Conservation (phyloP, 805 yeast genomes). For the Naumovozyma baii region DNA sequence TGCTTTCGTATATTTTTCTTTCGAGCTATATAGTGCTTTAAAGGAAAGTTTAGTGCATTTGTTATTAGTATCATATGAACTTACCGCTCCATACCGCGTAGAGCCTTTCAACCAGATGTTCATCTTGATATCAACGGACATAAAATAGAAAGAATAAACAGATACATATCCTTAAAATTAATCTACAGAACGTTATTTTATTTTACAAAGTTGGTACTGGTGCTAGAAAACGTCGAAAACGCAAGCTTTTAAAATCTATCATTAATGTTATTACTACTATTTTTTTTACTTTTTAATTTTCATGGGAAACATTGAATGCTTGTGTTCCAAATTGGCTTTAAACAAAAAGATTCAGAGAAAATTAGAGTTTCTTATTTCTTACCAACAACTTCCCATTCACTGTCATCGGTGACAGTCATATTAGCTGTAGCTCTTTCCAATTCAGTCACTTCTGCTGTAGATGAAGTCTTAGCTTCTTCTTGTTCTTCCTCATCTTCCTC, state of each 20-base stretch:
- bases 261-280: not conserved
- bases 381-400: constrained; percentile 41
- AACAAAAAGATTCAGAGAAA: not conserved
- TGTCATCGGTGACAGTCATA: constrained; percentile 32
- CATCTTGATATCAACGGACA: too few relatives aligned
- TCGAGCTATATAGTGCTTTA: too few relatives aligned
- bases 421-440: constrained; percentile 33
- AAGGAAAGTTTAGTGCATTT: too few relatives aligned
- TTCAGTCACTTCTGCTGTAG: constrained; percentile 16
- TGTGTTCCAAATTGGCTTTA: not conserved
- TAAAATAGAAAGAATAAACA: not conserved
- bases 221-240: not conserved
- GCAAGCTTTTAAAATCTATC: not conserved
- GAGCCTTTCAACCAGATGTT: too few relatives aligned
- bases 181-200: not conserved
- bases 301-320: not conserved
- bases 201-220: not conserved
- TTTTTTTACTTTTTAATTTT: too few relatives aligned
- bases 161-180: not conserved
- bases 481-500: constrained; percentile 40
- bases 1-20: too few relatives aligned
- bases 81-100: too few relatives aligned
- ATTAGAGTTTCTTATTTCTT: constrained; percentile 26
- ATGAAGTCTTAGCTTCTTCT: too few relatives aligned
- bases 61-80: too few relatives aligned